These are phyloP conservation scores for Fragaria ananassa DNA, from an alignment of 306 rosid species.

Conservation along the genomic window DNA sequence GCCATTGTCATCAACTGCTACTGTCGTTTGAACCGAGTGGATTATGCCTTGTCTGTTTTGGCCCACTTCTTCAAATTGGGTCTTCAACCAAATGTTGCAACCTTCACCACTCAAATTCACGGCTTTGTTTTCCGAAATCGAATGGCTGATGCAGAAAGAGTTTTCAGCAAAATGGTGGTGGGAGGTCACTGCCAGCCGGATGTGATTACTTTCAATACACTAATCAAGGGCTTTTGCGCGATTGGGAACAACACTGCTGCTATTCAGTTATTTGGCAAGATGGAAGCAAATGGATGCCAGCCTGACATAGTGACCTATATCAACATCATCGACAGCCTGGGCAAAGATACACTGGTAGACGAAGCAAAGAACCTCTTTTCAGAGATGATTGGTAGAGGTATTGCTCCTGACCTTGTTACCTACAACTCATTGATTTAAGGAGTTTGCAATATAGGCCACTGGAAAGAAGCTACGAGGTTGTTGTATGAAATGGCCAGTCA, in stretches of 20 bases:
- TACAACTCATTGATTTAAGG: neutral
- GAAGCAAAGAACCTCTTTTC: conserved; percentile 27
- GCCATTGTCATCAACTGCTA: conserved; percentile 37
- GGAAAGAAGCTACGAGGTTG: neutral
- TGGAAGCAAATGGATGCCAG: conserved; percentile 20
- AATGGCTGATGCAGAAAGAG: neutral
- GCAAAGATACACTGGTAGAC: conserved; percentile 20
- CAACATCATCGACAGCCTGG: conserved; percentile 32
- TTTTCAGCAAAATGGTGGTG: neutral
- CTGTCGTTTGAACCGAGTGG: conserved; percentile 17
- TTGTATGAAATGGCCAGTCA: neutral
- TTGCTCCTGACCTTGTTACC: neutral
- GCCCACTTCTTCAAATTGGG: conserved; percentile 28
- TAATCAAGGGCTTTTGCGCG: conserved; percentile 37
- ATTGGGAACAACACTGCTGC: conserved; percentile 24
- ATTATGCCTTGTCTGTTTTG: conserved; percentile 17
- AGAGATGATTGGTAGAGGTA: neutral
- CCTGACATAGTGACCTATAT: conserved; percentile 19
- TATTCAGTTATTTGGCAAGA: conserved; percentile 9
- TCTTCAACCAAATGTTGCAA: conserved; percentile 9
- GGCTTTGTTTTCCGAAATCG: conserved; percentile 30
- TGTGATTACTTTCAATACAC: conserved; percentile 20
- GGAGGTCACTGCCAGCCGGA: conserved; percentile 11
- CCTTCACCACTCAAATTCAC: conserved; percentile 23
- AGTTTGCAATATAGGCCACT: neutral